Conservation (phyloP, 768 basidiomycete species). For the Rossbeevera mucosa region DNA sequence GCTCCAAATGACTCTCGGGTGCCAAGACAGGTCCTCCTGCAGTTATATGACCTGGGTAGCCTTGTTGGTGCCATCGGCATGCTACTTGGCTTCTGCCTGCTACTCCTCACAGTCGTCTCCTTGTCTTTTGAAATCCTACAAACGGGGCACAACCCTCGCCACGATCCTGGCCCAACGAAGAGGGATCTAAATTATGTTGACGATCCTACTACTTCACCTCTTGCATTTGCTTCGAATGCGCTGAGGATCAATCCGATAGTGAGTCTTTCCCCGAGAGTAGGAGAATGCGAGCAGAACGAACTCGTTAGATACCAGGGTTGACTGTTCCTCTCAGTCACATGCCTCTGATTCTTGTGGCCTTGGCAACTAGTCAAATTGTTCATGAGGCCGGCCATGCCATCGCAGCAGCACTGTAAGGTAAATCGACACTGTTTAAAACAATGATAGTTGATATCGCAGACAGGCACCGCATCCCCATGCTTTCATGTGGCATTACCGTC, state of each 20-base stretch:
- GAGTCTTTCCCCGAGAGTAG: constrained; percentile 10
- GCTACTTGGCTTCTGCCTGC: constrained; percentile 36
- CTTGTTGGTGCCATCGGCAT: constrained; percentile 46
- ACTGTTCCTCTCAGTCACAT: constrained; percentile 74
- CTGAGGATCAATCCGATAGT: constrained; percentile 30
- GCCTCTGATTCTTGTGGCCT: constrained; percentile 57
- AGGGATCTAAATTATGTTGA: constrained; percentile 10
- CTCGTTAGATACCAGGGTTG: constrained; percentile 68
- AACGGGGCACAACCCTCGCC: not conserved
- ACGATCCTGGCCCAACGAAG: constrained; percentile 9
- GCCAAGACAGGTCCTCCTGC: constrained; percentile 26
- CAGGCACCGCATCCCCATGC: constrained; percentile 64
- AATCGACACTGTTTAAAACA: not conserved
- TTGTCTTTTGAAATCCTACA: constrained; percentile 17
- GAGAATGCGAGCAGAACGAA: not conserved
- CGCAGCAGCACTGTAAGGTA: constrained; percentile 65
- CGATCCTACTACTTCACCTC: not conserved
- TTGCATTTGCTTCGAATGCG: not conserved
- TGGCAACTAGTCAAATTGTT: constrained; percentile 61
- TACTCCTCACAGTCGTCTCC: constrained; percentile 33
- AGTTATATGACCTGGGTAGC: constrained; percentile 50
- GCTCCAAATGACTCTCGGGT: constrained; percentile 25
- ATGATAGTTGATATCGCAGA: not conserved
- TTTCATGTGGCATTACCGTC: constrained; percentile 57
- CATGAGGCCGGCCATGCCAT: constrained; percentile 83